phyloP scores from a whole-genome alignment of 2,329 filamentous ascomycete genomes.

The Xylaria digitata region DNA sequence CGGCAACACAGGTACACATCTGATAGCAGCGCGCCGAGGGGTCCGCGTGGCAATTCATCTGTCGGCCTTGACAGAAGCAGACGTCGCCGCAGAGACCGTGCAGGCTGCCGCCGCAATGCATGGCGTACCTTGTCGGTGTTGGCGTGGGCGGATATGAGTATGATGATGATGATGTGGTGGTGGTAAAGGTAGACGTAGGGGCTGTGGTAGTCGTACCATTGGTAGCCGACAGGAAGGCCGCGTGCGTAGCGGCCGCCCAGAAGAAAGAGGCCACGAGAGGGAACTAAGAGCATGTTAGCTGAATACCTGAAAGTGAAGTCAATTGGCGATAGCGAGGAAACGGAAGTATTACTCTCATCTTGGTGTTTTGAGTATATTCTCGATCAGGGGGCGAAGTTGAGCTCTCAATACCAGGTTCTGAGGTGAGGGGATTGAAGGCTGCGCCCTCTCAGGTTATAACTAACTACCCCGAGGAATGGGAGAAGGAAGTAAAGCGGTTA shows the following conservation, averaged over 20 bases:
- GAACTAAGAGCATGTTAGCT: conserved; percentile 2
- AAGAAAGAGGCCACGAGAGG: background rate
- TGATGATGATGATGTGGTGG: conserved; percentile 16
- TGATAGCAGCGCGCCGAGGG: conserved; percentile 42
- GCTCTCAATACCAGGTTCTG: background rate
- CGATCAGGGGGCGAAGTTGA: background rate
- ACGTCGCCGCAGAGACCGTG: conserved; percentile 38
- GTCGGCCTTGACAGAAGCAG: conserved; percentile 38
- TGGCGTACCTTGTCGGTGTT: conserved; percentile 14
- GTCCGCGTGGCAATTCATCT: conserved; percentile 43
- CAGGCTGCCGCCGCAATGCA: conserved; percentile 30
- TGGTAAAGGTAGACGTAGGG: background rate
- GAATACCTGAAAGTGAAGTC: too few relatives aligned
- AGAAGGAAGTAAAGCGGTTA: background rate
- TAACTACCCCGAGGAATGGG: background rate
- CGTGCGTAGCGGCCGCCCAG: background rate
- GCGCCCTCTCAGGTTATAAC: background rate
- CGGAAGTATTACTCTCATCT: conserved; percentile 21
- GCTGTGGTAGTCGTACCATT: conserved; percentile 10
- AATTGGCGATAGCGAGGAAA: too few relatives aligned
- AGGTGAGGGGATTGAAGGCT: background rate
- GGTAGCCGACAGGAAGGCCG: conserved; percentile 6
- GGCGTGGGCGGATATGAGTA: conserved; percentile 3
- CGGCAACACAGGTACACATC: conserved; percentile 41
- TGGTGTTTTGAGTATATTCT: background rate